Evolutionary conservation across 208 protist species (phyloP).

Genomic region (Trypanosoma vivax): DNA sequence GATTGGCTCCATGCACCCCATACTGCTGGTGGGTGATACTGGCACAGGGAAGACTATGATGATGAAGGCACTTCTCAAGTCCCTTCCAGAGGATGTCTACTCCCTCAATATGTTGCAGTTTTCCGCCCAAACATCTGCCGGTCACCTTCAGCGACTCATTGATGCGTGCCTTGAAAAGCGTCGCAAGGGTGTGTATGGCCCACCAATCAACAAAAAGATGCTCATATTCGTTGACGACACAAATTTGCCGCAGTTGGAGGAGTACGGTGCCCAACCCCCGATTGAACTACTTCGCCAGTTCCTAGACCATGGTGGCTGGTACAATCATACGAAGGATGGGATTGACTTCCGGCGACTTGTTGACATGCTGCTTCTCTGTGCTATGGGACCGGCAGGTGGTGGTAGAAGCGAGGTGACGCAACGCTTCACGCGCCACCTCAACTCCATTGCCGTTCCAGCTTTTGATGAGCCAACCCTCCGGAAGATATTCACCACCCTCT

Average conservation of each 20-base stretch:
- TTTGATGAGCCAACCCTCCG: conserved; percentile 88
- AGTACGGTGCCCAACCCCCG: conserved; percentile 95
- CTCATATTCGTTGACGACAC: conserved; percentile 96
- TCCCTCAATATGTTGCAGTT: conserved; percentile 91
- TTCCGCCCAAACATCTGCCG: conserved; percentile 91
- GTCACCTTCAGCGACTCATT: conserved; percentile 91
- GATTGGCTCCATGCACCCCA: conserved; percentile 68
- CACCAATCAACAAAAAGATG: conserved; percentile 92
- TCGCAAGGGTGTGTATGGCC: conserved; percentile 93
- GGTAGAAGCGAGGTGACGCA: conserved; percentile 92
- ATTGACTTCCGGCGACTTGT: conserved; percentile 85
- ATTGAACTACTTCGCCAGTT: conserved; percentile 96
- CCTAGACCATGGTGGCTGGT: conserved; percentile 95
- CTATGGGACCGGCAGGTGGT: conserved; percentile 94
- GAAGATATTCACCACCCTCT: conserved; percentile 90
- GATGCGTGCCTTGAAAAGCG: conserved; percentile 92
- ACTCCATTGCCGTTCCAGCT: conserved; percentile 84
- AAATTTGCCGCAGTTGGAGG: conserved; percentile 94
- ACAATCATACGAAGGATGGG: conserved; percentile 91
- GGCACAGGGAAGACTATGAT: conserved; percentile 96
- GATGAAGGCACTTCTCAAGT: conserved; percentile 86
- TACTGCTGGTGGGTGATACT: conserved; percentile 91
- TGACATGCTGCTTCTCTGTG: conserved; percentile 89
- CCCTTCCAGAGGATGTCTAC: conserved; percentile 77
- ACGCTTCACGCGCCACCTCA: conserved; percentile 95